These are phyloP conservation scores for Candida morakotiae DNA, from an alignment of 805 yeast species.

Conservation along the genomic window DNA sequence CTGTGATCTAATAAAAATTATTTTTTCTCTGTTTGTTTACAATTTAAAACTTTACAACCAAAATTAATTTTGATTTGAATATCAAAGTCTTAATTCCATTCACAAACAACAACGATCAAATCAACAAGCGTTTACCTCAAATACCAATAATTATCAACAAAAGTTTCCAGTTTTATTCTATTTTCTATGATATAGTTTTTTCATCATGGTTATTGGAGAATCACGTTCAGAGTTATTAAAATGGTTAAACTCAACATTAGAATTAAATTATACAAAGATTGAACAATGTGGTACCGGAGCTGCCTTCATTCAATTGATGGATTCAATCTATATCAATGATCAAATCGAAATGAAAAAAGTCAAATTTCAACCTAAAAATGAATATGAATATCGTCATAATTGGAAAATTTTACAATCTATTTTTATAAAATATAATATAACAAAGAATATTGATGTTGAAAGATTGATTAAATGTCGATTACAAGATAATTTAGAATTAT, in stretches of 20 bases:
- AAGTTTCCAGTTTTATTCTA: neutral
- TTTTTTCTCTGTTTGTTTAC: neutral
- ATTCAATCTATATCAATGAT: slow-evolving; percentile 59
- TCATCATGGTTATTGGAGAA: slow-evolving; percentile 10
- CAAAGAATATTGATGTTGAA: slow-evolving; percentile 76
- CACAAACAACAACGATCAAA: too few relatives aligned
- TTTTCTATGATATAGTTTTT: neutral
- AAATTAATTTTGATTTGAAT: neutral
- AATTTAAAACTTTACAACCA: slow-evolving; percentile 1
- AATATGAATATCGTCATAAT: slow-evolving; percentile 74
- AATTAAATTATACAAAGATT: slow-evolving; percentile 64
- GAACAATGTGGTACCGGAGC: slow-evolving; percentile 97
- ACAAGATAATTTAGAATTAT: slow-evolving; percentile 90
- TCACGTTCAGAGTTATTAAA: slow-evolving; percentile 78
- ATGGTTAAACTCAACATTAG: slow-evolving; percentile 78
- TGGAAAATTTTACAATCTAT: slow-evolving; percentile 82
- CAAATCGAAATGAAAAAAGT: slow-evolving; percentile 82
- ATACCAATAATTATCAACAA: too few relatives aligned
- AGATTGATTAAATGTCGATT: slow-evolving; percentile 78
- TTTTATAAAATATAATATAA: slow-evolving; percentile 68
- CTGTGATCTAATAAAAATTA: too few relatives aligned
- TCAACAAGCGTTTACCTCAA: too few relatives aligned
- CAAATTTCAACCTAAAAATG: slow-evolving; percentile 58
- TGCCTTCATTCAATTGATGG: slow-evolving; percentile 88
- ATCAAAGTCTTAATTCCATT: too few relatives aligned